phyloP scores from a whole-genome alignment of 1,284 basidiomycete genomes.

The Hymenochaete sp. region DNA sequence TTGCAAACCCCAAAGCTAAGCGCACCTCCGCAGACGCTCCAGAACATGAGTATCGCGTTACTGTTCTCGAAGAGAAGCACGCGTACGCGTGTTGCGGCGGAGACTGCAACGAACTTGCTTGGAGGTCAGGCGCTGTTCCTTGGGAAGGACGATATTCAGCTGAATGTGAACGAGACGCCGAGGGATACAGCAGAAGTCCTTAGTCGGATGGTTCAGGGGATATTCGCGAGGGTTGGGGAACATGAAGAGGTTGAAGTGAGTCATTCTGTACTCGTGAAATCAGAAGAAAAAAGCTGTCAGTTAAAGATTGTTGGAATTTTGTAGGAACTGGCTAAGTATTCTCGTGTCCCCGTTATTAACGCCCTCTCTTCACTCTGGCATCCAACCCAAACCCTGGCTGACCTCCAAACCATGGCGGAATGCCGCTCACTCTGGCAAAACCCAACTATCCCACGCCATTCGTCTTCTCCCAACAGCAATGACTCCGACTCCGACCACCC shows the following conservation, averaged over 20 bases:
- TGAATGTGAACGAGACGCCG: conserved; percentile 90
- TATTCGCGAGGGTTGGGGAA: conserved; percentile 91
- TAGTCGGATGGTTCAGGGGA: conserved; percentile 92
- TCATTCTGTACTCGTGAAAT: background rate
- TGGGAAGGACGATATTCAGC: conserved; percentile 87
- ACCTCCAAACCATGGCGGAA: conserved; percentile 86
- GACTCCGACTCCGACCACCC: conserved; percentile 9
- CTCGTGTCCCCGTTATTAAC: conserved; percentile 90
- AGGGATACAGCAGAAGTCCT: conserved; percentile 85
- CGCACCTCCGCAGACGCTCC: conserved; percentile 62
- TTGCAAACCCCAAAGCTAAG: conserved; percentile 35
- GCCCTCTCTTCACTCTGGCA: conserved; percentile 95
- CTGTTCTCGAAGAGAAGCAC: conserved; percentile 93
- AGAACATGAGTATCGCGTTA: conserved; percentile 78
- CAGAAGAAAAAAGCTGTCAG: conserved; percentile 7
- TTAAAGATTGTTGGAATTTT: conserved; percentile 1
- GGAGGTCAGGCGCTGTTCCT: conserved; percentile 92
- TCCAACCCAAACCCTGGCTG: conserved; percentile 92
- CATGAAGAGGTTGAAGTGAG: conserved; percentile 89
- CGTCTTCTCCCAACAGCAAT: background rate
- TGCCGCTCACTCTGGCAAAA: conserved; percentile 44
- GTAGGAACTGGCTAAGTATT: conserved; percentile 82
- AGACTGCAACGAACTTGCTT: conserved; percentile 68
- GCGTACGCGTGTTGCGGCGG: conserved; percentile 83
- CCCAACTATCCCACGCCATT: conserved; percentile 8